Evolutionary conservation across 1,284 basidiomycete species (phyloP).

Genomic region (Fistulina hepatica): DNA sequence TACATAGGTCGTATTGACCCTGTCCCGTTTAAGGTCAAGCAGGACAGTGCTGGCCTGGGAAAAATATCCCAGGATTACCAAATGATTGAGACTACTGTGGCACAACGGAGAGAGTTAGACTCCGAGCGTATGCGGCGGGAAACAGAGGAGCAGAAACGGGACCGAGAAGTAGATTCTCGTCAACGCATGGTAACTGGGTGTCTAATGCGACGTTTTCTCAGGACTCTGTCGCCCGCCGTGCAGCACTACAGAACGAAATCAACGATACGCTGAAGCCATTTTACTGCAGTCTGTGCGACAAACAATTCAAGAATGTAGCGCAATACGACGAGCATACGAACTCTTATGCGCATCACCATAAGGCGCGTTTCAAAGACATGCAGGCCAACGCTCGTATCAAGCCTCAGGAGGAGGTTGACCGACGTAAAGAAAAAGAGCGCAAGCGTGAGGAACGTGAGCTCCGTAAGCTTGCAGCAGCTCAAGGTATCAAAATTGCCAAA

Average conservation of each 20-base stretch:
- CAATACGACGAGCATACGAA: conserved; percentile 81
- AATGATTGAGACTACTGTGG: conserved; percentile 74
- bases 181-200: conserved; percentile 1
- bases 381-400: conserved; percentile 52
- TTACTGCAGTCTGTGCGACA: conserved; percentile 72
- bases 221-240: conserved; percentile 57
- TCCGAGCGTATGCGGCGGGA: conserved; percentile 71
- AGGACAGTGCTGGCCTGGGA: conserved; percentile 65
- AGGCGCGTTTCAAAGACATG: conserved; percentile 67
- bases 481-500: conserved; percentile 60
- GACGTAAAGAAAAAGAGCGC: conserved; percentile 70
- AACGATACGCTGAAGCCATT: conserved; percentile 57
- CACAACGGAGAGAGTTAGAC: conserved; percentile 64
- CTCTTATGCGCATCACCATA: conserved; percentile 76
- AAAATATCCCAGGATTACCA: conserved; percentile 65
- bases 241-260: conserved; percentile 56
- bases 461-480: conserved; percentile 66
- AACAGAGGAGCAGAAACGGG: conserved; percentile 59
- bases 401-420: conserved; percentile 52
- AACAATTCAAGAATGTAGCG: conserved; percentile 71
- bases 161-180: conserved; percentile 55
- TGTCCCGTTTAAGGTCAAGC: conserved; percentile 68
- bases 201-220: conserved; percentile 21
- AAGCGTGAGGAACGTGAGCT: conserved; percentile 74
- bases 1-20: conserved; percentile 64